Base-by-base conservation (phyloP, 805 yeast species). In the Barnettozyma pratensis region DNA sequence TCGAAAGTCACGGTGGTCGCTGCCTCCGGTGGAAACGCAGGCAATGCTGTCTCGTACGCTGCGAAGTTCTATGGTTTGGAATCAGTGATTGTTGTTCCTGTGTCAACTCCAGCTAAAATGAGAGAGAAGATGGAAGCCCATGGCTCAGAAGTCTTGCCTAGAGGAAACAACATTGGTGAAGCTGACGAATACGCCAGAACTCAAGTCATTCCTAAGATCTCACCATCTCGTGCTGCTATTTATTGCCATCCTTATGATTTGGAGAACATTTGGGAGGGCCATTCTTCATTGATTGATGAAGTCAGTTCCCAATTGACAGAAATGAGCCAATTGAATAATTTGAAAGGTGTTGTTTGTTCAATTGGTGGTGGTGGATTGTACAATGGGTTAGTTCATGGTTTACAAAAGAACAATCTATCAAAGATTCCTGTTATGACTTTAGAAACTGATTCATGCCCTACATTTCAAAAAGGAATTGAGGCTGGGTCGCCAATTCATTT, bases 371-470 rank as follows among this genome's bases (percentile, higher is more conserved):
- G 83, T 12, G 83, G 83, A 0, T 63, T 79, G 28, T 77, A 76
- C 63, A 74, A 75, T 55, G 83, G 84, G 5, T 62, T 79, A 2
- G 69, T 72, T 48, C 57, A 65, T 43, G 83, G 83, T 0, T 58
- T 79, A 45, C 53, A 63, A 41, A 61, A 63, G 37, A 56, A 72
- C 53, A 60, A 63, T 4, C 46, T 70, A 36, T 58, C 64, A 26
- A 64, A 71, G 26, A 69, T 69, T 53, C 68, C 77, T 50, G 65
- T 77, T 5, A 55, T 75, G 14, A 76, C 77, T 12, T 74, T 81
- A 4, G 90, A 84, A 59, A 81, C 89, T 0, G 66, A 62, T n/a
- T 83, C 82, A 25, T 81, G 83, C 11, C 82, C 84, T 9, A 79
- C 85, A 0, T 73, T 84, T 48, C 65, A 73, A 54, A 68, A 68